phyloP scores from a whole-genome alignment of 768 basidiomycete genomes.

The Boletales sp. region DNA sequence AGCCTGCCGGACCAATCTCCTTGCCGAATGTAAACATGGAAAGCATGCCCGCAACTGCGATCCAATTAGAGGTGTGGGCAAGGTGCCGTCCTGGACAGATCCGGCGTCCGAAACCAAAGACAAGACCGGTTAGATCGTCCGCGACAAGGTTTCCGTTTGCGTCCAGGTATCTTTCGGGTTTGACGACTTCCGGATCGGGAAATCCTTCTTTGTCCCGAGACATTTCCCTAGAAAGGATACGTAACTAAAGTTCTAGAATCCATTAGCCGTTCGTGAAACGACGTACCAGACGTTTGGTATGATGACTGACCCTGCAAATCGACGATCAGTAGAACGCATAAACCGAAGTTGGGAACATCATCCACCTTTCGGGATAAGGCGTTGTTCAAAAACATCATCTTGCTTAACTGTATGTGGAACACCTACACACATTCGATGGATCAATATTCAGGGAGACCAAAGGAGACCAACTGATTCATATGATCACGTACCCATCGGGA shows the following conservation, averaged over 20 bases:
- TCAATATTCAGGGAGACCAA: not conserved
- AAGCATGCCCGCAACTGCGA: constrained; percentile 17
- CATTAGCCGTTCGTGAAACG: not conserved
- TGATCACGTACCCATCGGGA: constrained; percentile 17
- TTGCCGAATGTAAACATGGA: constrained; percentile 19
- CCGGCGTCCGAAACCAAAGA: constrained; percentile 34
- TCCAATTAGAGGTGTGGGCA: constrained; percentile 18
- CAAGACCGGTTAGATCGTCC: constrained; percentile 20
- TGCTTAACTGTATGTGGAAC: constrained; percentile 30
- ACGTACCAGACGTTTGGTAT: constrained; percentile 21
- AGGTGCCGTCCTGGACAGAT: constrained; percentile 20
- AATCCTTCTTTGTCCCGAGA: constrained; percentile 19
- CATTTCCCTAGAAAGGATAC: constrained; percentile 17
- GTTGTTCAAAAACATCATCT: constrained; percentile 41
- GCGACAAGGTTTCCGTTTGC: constrained; percentile 16
- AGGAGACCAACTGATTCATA: no score
- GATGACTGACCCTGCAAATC: constrained; percentile 16
- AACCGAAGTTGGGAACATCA: not conserved
- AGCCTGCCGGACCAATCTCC: constrained; percentile 18
- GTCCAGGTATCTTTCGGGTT: constrained; percentile 32
- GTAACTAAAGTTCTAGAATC: not conserved
- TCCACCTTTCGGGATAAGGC: constrained; percentile 51
- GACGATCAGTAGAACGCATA: not conserved
- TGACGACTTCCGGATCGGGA: constrained; percentile 31
- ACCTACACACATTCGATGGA: constrained; percentile 5